Conservation (phyloP, 1,284 basidiomycete genomes). For the Ustilago tritici region DNA sequence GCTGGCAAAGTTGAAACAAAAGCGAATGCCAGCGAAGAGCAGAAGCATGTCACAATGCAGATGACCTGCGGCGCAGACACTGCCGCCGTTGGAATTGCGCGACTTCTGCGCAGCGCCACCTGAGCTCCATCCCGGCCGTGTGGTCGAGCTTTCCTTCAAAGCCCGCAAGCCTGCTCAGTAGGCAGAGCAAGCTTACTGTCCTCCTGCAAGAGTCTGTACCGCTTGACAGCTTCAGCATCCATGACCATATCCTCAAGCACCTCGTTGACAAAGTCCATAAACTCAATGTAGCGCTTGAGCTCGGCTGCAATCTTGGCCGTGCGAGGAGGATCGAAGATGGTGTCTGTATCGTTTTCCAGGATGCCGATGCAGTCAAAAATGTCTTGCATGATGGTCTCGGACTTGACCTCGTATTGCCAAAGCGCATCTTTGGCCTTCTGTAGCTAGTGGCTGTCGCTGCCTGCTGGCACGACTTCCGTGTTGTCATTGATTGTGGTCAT, state of each 20-base stretch:
- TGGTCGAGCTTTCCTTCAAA: neutral
- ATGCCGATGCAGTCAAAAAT: constrained; percentile 21
- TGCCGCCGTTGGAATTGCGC: constrained; percentile 8
- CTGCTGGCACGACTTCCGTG: neutral
- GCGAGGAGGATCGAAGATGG: constrained; percentile 11
- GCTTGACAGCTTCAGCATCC: constrained; percentile 15
- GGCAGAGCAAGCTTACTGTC: constrained; percentile 10
- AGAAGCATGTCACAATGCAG: constrained; percentile 13
- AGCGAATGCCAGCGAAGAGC: neutral
- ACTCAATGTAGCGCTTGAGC: constrained; percentile 18
- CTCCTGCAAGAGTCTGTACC: constrained; percentile 12
- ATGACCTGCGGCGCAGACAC: neutral
- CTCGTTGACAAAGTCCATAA: constrained; percentile 26
- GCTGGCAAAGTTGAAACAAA: constrained; percentile 7
- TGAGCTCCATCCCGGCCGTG: constrained; percentile 7
- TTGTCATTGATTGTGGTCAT: neutral
- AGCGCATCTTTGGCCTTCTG: constrained; percentile 18
- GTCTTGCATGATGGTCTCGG: constrained; percentile 21
- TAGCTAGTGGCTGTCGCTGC: neutral
- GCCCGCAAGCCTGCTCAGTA: constrained; percentile 9
- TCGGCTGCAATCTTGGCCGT: constrained; percentile 9
- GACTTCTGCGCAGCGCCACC: neutral
- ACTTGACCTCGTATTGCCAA: constrained; percentile 21
- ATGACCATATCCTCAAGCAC: constrained; percentile 24
- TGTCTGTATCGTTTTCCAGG: constrained; percentile 8